Conservation (phyloP, 2,329 filamentous ascomycete species). For the Colletotrichum lentis region DNA sequence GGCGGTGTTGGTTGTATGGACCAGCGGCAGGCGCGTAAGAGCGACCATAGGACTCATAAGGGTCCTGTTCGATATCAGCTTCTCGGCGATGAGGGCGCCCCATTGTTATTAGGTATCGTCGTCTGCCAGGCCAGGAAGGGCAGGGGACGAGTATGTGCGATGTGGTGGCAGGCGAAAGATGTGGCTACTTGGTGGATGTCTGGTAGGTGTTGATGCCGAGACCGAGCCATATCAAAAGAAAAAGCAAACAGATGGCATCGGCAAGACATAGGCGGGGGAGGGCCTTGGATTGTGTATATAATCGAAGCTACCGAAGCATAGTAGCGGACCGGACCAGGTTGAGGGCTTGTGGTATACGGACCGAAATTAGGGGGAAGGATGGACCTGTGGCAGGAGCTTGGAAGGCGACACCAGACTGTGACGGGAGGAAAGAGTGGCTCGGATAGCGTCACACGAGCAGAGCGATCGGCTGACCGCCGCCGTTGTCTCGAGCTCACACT, state of each 20-base stretch:
- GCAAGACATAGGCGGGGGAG: not conserved
- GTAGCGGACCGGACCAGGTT: not conserved
- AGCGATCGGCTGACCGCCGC: conserved; percentile 19
- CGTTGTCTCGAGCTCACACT: not conserved
- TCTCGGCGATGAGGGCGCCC: conserved; percentile 22
- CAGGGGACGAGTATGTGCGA: not conserved
- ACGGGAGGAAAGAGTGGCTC: not conserved
- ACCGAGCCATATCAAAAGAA: not conserved
- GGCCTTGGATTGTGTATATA: conserved; percentile 9
- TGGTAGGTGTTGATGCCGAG: not conserved
- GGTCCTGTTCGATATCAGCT: conserved; percentile 19
- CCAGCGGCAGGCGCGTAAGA: conserved; percentile 12
- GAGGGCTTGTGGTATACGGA: not conserved
- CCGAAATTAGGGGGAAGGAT: not conserved
- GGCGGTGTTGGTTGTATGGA: conserved; percentile 8
- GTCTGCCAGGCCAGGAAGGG: not conserved
- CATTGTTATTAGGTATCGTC: conserved; percentile 18
- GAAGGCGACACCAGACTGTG: not conserved
- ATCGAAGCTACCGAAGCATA: not conserved
- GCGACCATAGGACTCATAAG: conserved; percentile 7
- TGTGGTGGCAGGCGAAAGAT: not conserved
- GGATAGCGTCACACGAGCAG: conserved; percentile 14
- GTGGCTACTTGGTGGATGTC: not conserved
- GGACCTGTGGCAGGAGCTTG: not conserved
- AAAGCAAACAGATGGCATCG: not conserved